Conservation (phyloP, 2,329 filamentous ascomycete species). For the Tolypocladium ovalisporum region DNA sequence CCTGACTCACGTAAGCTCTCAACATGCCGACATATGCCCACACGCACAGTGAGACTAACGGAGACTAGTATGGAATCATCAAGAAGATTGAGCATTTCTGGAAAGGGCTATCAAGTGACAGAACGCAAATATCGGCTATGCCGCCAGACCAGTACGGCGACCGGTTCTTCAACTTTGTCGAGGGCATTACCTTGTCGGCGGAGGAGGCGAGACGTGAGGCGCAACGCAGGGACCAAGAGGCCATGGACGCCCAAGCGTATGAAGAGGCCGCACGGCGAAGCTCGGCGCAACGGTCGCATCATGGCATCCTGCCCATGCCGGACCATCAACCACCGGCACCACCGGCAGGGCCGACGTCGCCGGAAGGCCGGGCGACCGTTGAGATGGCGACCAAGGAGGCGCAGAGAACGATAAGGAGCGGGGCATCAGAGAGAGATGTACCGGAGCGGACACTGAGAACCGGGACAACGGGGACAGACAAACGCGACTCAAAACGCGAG, state of each 20-base stretch:
- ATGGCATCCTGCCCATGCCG: constrained; percentile 31
- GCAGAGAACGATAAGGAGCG: constrained; percentile 20
- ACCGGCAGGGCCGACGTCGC: constrained; percentile 17
- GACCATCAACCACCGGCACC: constrained; percentile 33
- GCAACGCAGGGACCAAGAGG: constrained; percentile 48
- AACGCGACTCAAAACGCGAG: constrained; percentile 48
- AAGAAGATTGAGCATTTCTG: constrained; percentile 96
- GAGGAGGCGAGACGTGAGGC: constrained; percentile 70
- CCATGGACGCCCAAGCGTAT: constrained; percentile 26
- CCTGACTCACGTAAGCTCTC: constrained; percentile 73
- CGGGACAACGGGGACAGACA: constrained; percentile 20
- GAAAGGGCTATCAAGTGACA: constrained; percentile 81
- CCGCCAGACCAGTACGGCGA: constrained; percentile 87
- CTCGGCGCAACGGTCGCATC: constrained; percentile 21
- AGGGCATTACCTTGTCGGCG: constrained; percentile 76
- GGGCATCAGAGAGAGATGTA: constrained; percentile 34
- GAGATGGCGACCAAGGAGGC: constrained; percentile 28
- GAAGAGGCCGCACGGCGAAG: constrained; percentile 26
- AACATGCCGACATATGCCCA: not conserved
- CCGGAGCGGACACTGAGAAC: constrained; percentile 49
- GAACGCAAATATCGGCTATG: constrained; percentile 83
- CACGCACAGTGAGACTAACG: constrained; percentile 14
- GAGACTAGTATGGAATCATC: constrained; percentile 72
- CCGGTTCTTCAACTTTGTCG: constrained; percentile 87
- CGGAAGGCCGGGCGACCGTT: constrained; percentile 28